Base-by-base conservation (phyloP, 2,329 filamentous ascomycete genomes). In the Neonectria magnoliae region DNA sequence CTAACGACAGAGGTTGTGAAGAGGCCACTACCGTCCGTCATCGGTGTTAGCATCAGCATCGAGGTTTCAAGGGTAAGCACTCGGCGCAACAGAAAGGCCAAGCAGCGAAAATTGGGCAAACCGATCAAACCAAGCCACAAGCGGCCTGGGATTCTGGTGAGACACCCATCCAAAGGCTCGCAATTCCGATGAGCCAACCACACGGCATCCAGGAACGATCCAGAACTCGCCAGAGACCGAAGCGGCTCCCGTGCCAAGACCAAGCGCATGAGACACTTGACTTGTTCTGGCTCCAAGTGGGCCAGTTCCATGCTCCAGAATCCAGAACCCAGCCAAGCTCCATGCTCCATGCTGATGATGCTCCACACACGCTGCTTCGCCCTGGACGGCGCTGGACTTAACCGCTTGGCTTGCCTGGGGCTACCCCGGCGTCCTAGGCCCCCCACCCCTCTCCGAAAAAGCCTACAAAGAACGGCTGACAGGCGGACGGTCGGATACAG, bases 301-400 rank as follows among this genome's bases (percentile, higher is more conserved):
- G 31, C 25, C 14, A 16, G 31, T 44, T 16, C 27, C 47, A 48
- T 52, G 45, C 55, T 62, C 53, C 53, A 62, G 29, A 41, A 52
- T 57, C 60, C 60, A 57, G 48, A 57, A 57, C 57, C 48, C 60
- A 58, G n/a, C 38, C 38, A 53, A 14, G 42, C 54, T 50, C 54
- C 54, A 54, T 42, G 57, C 60, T 36, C 36, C 27, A 52, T 18
- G 47, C 53, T 57, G 53, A 47, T 36, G 25, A 45, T 27, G 47
- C 54, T 54, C 54, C 60, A 62, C 60, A 62, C 60, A 29, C 54
- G 59, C 52, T 20, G 60, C 60, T 41, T 53, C 47, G 45, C 45
- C 55, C 27, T n/a, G 38, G 27, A 20, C n/a, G 18, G 18, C 16
- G 36, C 36, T 38, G 36, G 36, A 16, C n/a, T 44, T 36, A 38